Base-by-base conservation (phyloP, 2,329 filamentous ascomycete species). In the Cladophialophora chaetospira region DNA sequence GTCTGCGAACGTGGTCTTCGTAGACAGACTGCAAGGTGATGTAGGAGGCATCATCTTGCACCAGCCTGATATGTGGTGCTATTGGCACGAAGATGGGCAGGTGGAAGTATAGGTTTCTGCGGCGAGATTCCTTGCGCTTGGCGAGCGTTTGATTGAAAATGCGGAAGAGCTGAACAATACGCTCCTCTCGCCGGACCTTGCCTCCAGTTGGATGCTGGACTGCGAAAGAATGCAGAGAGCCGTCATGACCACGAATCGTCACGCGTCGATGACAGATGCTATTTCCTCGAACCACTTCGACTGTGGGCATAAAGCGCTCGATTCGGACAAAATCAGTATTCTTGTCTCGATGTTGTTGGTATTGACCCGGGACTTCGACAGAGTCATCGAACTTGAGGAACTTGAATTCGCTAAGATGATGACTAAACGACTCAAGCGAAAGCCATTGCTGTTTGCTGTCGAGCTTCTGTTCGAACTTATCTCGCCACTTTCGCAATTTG, bases 241-340 rank as follows among this genome's bases (percentile, higher is more conserved):
- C 94, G 73, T 99, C 95, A 70, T 97, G 93, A 13, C 94, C 95
- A 63, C 95, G 89, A 71, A 99, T 97, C 77, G 91, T 96, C 66
- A 99, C 82, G 44, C 95, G 85, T 28, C 94, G 86, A 73, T 97
- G 93, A 48, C 93, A 97, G 26, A 92, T 88, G 53, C 91, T 91
- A 66, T 96, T 91, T 8, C 88, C 90, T 53, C 94, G 87, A 38
- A 99, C 89, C 50, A 97, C 81, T 66, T 99, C 93, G 17, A 99
- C 91, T 63, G 94, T 89, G 8, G 95, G 92, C 66, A 99, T 76
- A 83, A 99, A 99, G 21, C 93, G 88, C 72, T 99, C 95, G 64
- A 99, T 97, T 43, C 92, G 88, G 64, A 99, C 88, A 70, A 99
- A 99, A 72, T 99, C 94, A 67, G 96, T 91, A 72, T 99, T 99